phyloP scores from a whole-genome alignment of 306 rosid genomes.

The Fagus sylvatica region DNA sequence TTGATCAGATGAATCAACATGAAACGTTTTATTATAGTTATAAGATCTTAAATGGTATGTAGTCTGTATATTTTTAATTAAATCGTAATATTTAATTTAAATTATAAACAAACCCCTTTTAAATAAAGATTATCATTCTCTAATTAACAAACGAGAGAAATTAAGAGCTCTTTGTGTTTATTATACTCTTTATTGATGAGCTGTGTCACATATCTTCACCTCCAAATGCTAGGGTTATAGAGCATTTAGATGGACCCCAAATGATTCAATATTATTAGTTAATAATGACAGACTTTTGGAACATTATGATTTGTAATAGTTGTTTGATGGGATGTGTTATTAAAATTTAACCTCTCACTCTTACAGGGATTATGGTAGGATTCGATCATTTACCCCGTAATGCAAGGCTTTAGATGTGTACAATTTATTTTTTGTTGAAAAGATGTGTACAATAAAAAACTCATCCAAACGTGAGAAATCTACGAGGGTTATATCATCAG shows the following conservation, averaged over 20 bases:
- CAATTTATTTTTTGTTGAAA: background rate
- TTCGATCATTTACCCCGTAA: conserved; percentile 16
- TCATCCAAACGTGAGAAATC: conserved; percentile 10
- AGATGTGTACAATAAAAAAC: background rate
- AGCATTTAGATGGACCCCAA: background rate
- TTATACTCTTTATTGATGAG: background rate
- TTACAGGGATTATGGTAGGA: conserved; percentile 25
- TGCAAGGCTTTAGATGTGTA: conserved; percentile 14
- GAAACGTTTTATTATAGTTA: no score
- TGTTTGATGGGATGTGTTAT: background rate
- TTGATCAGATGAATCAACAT: no score
- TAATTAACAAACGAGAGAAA: no score
- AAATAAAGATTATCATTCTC: no score
- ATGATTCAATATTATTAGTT: background rate
- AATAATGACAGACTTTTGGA: background rate
- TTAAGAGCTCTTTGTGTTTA: no score
- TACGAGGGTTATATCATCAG: conserved; percentile 15
- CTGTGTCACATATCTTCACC: background rate
- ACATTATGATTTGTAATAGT: no score
- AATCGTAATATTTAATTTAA: no score
- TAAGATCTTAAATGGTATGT: no score
- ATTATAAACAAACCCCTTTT: no score
- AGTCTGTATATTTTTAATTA: no score
- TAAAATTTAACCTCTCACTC: background rate
- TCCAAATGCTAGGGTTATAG: background rate